Percentiles rank a stretch among this genome's conserved stretches.
Conservation (phyloP, 345 rosid species). For the Sisymbrium irio region DNA sequence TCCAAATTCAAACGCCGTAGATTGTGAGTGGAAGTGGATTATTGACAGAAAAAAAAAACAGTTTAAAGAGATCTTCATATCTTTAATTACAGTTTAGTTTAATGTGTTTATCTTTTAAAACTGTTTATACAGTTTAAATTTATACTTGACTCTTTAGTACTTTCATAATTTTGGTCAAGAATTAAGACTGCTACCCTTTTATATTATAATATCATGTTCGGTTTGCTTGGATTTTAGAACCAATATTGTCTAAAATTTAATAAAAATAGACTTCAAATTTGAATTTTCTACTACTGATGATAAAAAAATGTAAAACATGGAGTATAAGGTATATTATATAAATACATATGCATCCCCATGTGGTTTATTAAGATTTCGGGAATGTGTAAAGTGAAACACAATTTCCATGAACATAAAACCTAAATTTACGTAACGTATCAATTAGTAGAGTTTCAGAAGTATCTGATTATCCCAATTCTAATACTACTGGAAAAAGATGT, state of each 20-base stretch:
- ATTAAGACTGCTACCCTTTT: too few relatives aligned
- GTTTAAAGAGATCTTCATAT: neutral
- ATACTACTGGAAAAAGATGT: neutral
- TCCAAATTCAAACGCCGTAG: too few relatives aligned
- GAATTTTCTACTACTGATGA: neutral
- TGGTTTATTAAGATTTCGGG: conserved; percentile 7
- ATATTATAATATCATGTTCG: too few relatives aligned
- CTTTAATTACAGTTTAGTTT: too few relatives aligned
- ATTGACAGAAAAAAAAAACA: neutral
- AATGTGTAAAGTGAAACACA: conserved; percentile 29
- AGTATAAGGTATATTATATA: neutral
- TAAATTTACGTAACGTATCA: conserved; percentile 36
- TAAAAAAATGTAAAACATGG: neutral
- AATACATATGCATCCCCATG: neutral
- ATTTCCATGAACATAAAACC: conserved; percentile 32
- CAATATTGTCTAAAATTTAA: neutral
- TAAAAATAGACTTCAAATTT: neutral
- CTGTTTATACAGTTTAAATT: too few relatives aligned
- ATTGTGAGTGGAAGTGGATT: too few relatives aligned
- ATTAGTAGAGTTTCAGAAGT: conserved; percentile 30
- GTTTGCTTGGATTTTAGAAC: too few relatives aligned
- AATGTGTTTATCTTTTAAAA: neutral
- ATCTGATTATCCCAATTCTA: conserved; percentile 14
- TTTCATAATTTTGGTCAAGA: too few relatives aligned
- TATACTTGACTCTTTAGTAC: too few relatives aligned